Base-by-base conservation (phyloP, 495 filamentous ascomycete species). In the Neurospora tetrasperma region DNA sequence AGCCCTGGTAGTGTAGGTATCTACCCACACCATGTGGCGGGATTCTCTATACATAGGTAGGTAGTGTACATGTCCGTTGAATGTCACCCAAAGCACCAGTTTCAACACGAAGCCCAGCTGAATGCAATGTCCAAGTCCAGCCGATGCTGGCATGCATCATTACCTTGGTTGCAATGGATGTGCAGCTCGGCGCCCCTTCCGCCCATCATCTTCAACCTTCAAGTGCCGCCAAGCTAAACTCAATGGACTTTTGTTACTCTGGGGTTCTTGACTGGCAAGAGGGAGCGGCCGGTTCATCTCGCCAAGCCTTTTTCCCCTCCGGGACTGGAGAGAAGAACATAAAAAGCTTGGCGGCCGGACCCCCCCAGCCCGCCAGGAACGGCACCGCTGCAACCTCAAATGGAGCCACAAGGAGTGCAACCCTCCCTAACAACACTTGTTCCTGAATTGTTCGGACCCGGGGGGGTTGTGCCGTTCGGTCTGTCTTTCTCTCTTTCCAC, bases 371-470 rank as follows among this genome's bases (percentile, higher is more conserved):
- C 11, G 18, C 54, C 11, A 31, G 14, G 54, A 35, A 62, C 23
- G 46, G 23, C 54, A 62, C 54, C 54, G 54, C 23, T 62, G 54
- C 54, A 35, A 31, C 54, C 23, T 35, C 54, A 16, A 35, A 35
- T 62, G 54, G 14, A 35, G 3, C 54, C 54, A 66, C 54, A 66
- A 31, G 27, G 54, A 66, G 54, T 35, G 54, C 54, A 66, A 66
- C 54, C 54, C 54, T 66, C 54, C 54, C 54, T 62, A 62, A 62
- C 54, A 62, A 35, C 54, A 76, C 71, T 70, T 74, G 78, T 80
- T 78, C 78, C 78, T 80, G 77, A 73, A 74, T 72, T 73, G 76
- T 76, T 77, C 73, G 76, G 68, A 73, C 71, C 71, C 71, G 23
- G 54, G 48, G 48, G 54, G 54, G 23, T 35, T 66, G 27, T 62